phyloP scores from a whole-genome alignment of 2,329 filamentous ascomycete species.

The Pseudocercospora pini-densiflorae region DNA sequence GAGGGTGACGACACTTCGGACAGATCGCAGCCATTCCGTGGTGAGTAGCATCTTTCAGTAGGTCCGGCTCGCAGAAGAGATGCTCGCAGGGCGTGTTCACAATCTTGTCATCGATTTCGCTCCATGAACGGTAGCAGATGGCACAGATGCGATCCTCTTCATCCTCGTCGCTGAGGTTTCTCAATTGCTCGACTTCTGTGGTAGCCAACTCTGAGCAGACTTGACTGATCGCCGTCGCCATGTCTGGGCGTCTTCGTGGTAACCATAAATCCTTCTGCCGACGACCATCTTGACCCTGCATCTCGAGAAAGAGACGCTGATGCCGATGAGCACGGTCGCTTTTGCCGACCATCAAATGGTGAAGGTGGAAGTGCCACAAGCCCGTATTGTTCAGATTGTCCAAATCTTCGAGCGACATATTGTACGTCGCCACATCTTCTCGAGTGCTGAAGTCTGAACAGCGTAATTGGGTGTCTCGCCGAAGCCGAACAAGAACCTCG shows the following conservation, averaged over 20 bases:
- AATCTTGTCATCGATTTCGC: not conserved
- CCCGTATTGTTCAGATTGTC: not conserved
- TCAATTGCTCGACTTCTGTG: not conserved
- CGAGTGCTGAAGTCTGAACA: too few relatives aligned
- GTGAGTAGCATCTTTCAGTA: not conserved
- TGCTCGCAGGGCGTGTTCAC: not conserved
- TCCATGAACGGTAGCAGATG: not conserved
- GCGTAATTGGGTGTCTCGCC: too few relatives aligned
- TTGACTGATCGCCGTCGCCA: not conserved
- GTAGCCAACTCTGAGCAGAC: not conserved
- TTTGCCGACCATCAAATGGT: not conserved
- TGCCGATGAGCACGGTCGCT: not conserved
- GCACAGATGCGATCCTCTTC: not conserved
- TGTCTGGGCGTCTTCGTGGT: not conserved
- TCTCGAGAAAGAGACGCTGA: not conserved
- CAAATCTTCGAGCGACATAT: not conserved
- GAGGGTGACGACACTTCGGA: not conserved
- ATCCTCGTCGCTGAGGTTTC: not conserved
- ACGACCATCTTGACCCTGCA: not conserved
- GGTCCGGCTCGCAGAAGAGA: not conserved
- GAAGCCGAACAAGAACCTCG: too few relatives aligned
- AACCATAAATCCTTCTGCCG: not conserved
- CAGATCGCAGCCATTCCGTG: not conserved
- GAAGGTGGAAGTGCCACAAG: not conserved
- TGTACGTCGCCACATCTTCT: too few relatives aligned